phyloP scores from a whole-genome alignment of 148 eudicot genomes.

The Talinum fruticosum region DNA sequence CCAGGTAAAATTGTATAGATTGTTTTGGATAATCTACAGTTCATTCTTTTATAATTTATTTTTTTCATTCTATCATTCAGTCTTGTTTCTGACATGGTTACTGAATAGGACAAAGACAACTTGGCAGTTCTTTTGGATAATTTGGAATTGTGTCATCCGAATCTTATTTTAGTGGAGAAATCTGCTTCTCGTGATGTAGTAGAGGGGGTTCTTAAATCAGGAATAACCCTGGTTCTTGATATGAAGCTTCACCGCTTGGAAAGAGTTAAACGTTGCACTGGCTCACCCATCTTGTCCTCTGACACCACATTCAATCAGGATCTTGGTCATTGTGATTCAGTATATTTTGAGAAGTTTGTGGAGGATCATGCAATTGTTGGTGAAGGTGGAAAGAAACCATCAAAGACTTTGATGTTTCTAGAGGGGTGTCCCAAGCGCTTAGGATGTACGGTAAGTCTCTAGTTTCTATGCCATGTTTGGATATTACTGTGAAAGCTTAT shows the following conservation, averaged over 20 bases:
- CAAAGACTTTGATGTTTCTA: conserved; percentile 85
- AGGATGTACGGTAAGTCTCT: conserved; percentile 73
- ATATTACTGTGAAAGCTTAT: conserved; percentile 2
- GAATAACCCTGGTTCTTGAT: conserved; percentile 76
- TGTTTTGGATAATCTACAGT: neutral
- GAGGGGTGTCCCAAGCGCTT: conserved; percentile 76
- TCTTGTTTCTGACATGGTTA: conserved; percentile 22
- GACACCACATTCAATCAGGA: conserved; percentile 45
- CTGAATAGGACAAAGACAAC: conserved; percentile 49
- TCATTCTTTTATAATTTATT: neutral
- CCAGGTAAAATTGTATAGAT: conserved; percentile 40
- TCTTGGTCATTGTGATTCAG: conserved; percentile 63
- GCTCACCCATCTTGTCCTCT: conserved; percentile 66
- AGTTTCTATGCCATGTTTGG: neutral
- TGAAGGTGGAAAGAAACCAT: conserved; percentile 69
- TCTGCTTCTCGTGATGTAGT: conserved; percentile 76
- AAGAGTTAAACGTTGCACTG: conserved; percentile 87
- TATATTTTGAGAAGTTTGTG: conserved; percentile 67
- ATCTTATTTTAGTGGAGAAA: conserved; percentile 87
- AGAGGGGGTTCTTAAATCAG: conserved; percentile 69
- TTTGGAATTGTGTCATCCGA: conserved; percentile 60
- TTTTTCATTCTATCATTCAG: neutral
- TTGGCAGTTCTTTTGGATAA: conserved; percentile 40
- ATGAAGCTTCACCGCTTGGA: conserved; percentile 91
- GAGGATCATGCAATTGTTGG: conserved; percentile 64